Conservation (phyloP, 345 rosid genomes). For the Melastoma malabathricum region DNA sequence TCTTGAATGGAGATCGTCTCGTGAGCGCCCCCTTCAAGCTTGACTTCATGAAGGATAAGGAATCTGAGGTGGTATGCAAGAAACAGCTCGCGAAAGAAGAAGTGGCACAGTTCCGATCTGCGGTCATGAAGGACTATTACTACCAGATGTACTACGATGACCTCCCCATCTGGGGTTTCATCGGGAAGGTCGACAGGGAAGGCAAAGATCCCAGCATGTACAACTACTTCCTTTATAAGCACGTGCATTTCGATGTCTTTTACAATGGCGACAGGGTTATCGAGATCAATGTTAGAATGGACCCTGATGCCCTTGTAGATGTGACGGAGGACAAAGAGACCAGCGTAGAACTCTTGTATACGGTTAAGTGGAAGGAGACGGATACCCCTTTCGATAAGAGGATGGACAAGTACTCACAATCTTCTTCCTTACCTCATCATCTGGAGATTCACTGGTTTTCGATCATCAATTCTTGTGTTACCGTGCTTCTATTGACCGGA, state of each 20-base stretch:
- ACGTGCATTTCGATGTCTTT: constrained; percentile 58
- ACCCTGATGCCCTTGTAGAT: constrained; percentile 57
- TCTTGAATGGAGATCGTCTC: constrained; percentile 72
- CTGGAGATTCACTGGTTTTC: constrained; percentile 95
- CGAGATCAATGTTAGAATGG: constrained; percentile 58
- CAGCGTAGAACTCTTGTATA: constrained; percentile 64
- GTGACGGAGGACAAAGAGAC: constrained; percentile 74
- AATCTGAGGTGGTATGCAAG: constrained; percentile 48
- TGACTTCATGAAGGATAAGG: constrained; percentile 55
- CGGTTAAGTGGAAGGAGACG: constrained; percentile 87
- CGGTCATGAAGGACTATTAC: constrained; percentile 68
- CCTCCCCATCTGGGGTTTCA: constrained; percentile 81
- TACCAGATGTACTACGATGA: constrained; percentile 90
- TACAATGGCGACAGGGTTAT: constrained; percentile 67
- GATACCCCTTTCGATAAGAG: constrained; percentile 72
- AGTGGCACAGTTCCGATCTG: constrained; percentile 44
- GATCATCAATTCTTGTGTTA: constrained; percentile 77
- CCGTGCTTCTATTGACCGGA: constrained; percentile 82
- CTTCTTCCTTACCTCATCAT: constrained; percentile 84
- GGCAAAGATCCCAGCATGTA: constrained; percentile 51
- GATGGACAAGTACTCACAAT: constrained; percentile 74
- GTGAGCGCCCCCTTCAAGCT: constrained; percentile 82
- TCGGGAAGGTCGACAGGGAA: constrained; percentile 76
- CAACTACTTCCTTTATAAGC: constrained; percentile 62
- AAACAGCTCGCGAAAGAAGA: constrained; percentile 43